Base-by-base conservation (phyloP, 495 filamentous ascomycete genomes). In the Tuber aestivum region DNA sequence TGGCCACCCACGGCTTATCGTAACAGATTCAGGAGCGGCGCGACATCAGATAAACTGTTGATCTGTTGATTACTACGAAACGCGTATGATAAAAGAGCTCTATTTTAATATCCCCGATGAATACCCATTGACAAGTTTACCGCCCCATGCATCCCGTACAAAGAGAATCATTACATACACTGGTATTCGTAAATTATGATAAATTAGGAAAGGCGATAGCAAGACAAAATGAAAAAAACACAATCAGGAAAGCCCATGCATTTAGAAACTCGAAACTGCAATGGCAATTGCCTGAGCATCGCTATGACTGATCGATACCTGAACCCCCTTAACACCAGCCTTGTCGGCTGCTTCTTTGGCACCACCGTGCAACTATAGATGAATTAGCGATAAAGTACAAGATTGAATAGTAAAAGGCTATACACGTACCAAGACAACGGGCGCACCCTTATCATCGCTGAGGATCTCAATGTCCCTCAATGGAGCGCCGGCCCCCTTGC, bases 381-480 rank as follows among this genome's bases (percentile, higher is more conserved):
- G 78, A 61, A 82, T 87, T 83, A 89, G 86, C 85, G 76, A 85
- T 61, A 10, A 48, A 56, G 38, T 21, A 75, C 72, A 40, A n/a
- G 45, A 23, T 6, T 27, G 48, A 40, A 14, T 16, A 38, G 56
- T 38, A 69, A 44, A 69, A 78, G 56, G 27, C 32, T 65, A 18
- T 8, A 44, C 84, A 42, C 82, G 86, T 90, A 98, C 95, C 81
- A 88, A 88, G 73, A 97, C 95, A 75, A 88, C 85, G 1, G 95
- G 95, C 56, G 90, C 93, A 41, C 96, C 95, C 38, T 89, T 92
- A 72, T 91, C 89, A 82, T 95, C 91, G 76, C 88, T 90, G 50
- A 87, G 84, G 76, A 99, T 94, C 87, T 99, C 95, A 85, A 99
- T 98, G 21, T 97, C 95, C 86, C 91, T 94, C 86, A 99, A 80